These are phyloP conservation scores for Cutaneotrichosporon sp. DNA, from an alignment of 1,284 basidiomycete species.

Conservation along the genomic window DNA sequence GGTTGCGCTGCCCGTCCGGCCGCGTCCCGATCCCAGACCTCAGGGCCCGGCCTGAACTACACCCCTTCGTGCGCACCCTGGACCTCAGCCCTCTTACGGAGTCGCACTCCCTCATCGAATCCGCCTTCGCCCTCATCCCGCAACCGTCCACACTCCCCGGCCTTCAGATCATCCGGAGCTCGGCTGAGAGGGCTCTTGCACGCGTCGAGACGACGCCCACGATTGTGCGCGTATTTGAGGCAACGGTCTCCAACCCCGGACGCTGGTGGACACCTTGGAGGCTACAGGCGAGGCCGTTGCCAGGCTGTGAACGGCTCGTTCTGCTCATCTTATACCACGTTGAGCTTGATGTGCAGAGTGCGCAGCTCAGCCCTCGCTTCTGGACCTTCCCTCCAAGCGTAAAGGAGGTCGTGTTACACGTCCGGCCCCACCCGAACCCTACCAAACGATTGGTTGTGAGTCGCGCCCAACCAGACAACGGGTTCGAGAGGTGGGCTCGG, in stretches of 20 bases:
- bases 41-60: neutral
- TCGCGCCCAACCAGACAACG: neutral
- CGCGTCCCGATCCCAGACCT: neutral
- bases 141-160: neutral
- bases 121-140: neutral
- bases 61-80: neutral
- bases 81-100: neutral
- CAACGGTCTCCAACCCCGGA: neutral
- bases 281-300: neutral
- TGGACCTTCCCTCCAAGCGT: neutral
- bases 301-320: neutral
- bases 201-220: neutral
- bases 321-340: neutral
- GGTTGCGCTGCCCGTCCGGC: neutral
- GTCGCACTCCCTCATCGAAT: neutral
- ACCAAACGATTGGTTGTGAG: too few species aligned
- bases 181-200: neutral
- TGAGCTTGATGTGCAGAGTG: neutral
- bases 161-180: neutral
- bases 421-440: neutral
- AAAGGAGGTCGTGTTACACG: neutral
- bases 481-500: neutral
- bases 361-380: slow-evolving; percentile 1
- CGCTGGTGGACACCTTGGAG: neutral
- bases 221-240: neutral